Conservation (phyloP, 257 asterid genomes). For the Fraxinus americana region DNA sequence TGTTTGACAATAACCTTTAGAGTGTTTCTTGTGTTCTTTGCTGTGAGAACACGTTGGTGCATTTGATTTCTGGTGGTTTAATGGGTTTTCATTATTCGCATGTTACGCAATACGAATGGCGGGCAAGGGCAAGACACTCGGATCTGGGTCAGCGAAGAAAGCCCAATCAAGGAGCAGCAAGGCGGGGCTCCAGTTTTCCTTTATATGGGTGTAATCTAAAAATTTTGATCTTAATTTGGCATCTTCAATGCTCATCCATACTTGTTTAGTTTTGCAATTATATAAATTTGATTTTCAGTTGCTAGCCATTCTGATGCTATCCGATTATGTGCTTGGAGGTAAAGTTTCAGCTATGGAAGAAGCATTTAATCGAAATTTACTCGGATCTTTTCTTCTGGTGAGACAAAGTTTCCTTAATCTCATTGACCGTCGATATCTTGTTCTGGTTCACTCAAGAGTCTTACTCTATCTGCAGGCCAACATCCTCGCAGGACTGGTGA, state of each 20-base stretch:
- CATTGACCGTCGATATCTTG: background rate
- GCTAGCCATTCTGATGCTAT: conserved; percentile 61
- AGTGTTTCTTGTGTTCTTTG: too few relatives aligned
- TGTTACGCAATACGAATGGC: too few relatives aligned
- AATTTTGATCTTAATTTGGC: too few relatives aligned
- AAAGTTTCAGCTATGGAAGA: conserved; percentile 60
- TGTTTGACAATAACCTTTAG: too few relatives aligned
- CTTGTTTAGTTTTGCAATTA: background rate
- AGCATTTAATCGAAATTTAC: conserved; percentile 64
- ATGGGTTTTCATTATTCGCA: too few relatives aligned
- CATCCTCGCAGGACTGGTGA: conserved; percentile 74
- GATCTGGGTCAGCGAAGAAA: too few relatives aligned
- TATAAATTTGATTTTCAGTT: conserved; percentile 46
- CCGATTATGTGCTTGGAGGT: conserved; percentile 46
- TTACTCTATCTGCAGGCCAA: conserved; percentile 67
- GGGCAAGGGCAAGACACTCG: too few relatives aligned
- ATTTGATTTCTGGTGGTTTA: too few relatives aligned
- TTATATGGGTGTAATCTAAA: too few relatives aligned
- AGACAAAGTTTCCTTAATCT: conserved; percentile 22
- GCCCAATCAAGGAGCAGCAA: too few relatives aligned
- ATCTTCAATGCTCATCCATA: background rate
- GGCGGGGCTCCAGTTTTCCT: too few relatives aligned
- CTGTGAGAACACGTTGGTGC: too few relatives aligned
- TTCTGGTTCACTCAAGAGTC: conserved; percentile 10
- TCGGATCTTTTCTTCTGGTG: conserved; percentile 89